Percentiles rank a stretch among this genome's conserved stretches.
These are phyloP conservation scores for Rubroboletus pulcherrimus DNA, from an alignment of 768 basidiomycete species.

Conservation along the genomic window DNA sequence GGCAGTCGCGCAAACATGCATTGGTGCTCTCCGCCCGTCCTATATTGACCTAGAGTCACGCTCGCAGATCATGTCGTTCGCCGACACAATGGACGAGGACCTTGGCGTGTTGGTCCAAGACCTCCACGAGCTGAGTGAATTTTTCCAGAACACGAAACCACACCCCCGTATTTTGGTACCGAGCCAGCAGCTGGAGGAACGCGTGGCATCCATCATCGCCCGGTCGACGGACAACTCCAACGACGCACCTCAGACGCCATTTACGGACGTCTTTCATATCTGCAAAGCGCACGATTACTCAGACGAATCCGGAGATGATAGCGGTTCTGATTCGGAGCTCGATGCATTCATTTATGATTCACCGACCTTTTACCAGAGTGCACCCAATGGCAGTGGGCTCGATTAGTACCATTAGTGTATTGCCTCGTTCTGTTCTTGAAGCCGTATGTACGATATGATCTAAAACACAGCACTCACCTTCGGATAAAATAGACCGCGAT, in stretches of 20 bases:
- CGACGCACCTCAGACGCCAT: constrained; percentile 75
- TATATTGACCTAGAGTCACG: constrained; percentile 71
- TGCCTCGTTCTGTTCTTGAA: not conserved
- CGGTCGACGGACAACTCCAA: constrained; percentile 57
- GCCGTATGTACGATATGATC: not conserved
- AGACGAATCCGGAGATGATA: constrained; percentile 48
- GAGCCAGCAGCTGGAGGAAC: constrained; percentile 65
- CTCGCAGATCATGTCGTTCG: constrained; percentile 32
- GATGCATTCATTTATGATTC: constrained; percentile 67
- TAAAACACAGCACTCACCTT: not conserved
- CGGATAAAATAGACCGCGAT: not conserved
- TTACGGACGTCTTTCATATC: constrained; percentile 71
- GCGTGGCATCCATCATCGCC: constrained; percentile 78
- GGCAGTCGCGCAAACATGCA: constrained; percentile 84
- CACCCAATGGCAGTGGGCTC: constrained; percentile 40
- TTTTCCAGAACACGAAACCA: constrained; percentile 53
- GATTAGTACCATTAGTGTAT: constrained; percentile 8
- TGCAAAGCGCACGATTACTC: constrained; percentile 33
- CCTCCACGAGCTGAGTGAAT: constrained; percentile 69
- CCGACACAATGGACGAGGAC: constrained; percentile 50
- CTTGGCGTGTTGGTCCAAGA: constrained; percentile 77
- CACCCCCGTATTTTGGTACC: constrained; percentile 40
- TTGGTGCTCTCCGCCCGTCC: constrained; percentile 63
- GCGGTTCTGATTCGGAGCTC: constrained; percentile 32
- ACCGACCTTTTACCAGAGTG: constrained; percentile 40